Evolutionary conservation across 192 early-diverging fungal species (phyloP).

Genomic region (Podila verticillata): DNA sequence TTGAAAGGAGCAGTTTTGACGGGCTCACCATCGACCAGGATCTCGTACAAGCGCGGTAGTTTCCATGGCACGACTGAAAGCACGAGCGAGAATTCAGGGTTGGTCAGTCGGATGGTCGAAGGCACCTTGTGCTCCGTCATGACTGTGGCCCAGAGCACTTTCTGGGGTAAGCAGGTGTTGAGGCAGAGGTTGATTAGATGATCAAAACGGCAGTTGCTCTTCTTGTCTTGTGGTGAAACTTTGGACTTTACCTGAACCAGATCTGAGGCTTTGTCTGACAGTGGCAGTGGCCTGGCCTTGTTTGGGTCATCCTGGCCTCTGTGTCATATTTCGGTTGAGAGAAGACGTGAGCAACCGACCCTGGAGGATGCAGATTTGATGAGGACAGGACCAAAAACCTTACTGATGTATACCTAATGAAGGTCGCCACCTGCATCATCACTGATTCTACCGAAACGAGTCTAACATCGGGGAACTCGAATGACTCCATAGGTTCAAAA

Average conservation of each 20-base stretch:
- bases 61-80: not conserved
- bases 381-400: not conserved
- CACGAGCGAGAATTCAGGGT: not conserved
- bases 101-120: not conserved
- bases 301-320: not conserved
- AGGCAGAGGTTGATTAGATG: not conserved
- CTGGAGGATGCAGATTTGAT: not conserved
- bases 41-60: not conserved
- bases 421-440: not conserved
- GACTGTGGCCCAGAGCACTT: not conserved
- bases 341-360: too few species aligned
- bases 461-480: not conserved
- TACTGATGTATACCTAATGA: not conserved
- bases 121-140: not conserved
- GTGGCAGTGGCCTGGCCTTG: not conserved
- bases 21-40: not conserved
- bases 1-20: not conserved
- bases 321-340: not conserved
- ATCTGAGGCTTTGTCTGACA: not conserved
- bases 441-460: not conserved
- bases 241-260: not conserved
- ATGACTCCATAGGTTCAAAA: not conserved
- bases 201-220: not conserved
- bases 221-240: not conserved
- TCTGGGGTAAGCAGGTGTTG: not conserved